Percentiles rank a stretch among this genome's conserved stretches.
Conservation (phyloP, 441 rosid genomes). For the Populus trichocarpa region DNA sequence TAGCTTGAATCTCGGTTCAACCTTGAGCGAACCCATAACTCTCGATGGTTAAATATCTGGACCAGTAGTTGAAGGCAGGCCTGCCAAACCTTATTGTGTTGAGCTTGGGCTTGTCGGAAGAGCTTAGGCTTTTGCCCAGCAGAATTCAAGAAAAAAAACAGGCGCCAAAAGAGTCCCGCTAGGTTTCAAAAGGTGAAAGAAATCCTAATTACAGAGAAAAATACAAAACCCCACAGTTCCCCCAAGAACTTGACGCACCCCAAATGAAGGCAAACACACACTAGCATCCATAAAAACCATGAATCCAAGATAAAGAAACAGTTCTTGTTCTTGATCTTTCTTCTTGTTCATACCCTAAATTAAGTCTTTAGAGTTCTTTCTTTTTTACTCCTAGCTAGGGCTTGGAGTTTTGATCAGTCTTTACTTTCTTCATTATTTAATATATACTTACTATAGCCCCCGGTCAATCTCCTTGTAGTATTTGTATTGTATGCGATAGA, state of each 20-base stretch:
- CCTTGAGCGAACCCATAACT: background rate
- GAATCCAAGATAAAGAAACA: background rate
- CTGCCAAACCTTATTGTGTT: background rate
- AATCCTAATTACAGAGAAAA: slow-evolving; percentile 8
- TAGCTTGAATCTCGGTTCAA: background rate
- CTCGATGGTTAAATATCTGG: background rate
- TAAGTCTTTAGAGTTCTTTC: background rate
- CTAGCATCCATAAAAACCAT: slow-evolving; percentile 8
- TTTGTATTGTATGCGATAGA: background rate
- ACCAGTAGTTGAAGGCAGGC: background rate
- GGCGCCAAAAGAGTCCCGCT: background rate
- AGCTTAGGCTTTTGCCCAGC: background rate
- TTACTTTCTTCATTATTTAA: too few species aligned
- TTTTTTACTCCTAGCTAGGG: background rate
- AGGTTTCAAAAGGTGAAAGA: background rate
- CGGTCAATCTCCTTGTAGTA: background rate
- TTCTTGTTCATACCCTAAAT: background rate
- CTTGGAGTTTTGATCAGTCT: background rate
- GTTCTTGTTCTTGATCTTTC: background rate
- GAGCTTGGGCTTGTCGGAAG: background rate
- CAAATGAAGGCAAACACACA: slow-evolving; percentile 17
- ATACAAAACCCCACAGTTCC: slow-evolving; percentile 21
- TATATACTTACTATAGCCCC: background rate
- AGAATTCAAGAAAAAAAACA: background rate
- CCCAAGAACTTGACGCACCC: slow-evolving; percentile 25